Percentiles rank a stretch among this genome's conserved stretches.
Conservation (phyloP, 345 rosid species). For the Diplotaxis tenuifolia region DNA sequence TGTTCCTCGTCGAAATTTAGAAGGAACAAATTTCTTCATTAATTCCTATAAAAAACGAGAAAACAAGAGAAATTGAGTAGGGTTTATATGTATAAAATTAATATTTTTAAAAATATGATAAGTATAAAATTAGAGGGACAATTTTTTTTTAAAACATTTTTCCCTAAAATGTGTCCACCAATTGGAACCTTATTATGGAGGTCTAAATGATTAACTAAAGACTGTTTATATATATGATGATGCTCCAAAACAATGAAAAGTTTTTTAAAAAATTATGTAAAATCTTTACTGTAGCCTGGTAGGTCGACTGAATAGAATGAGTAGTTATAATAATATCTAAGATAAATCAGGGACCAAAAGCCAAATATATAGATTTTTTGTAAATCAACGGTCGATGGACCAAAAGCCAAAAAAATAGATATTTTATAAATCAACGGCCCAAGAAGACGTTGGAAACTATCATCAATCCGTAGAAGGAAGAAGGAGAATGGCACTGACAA, state of each 20-base stretch:
- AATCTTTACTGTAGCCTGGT: too few relatives aligned
- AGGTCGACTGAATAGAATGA: neutral
- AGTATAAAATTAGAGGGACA: too few relatives aligned
- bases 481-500: constrained; percentile 27
- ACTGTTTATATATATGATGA: neutral
- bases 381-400: constrained; percentile 31
- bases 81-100: too few relatives aligned
- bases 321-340: neutral
- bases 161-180: too few relatives aligned
- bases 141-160: too few relatives aligned
- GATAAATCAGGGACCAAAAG: neutral
- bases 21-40: too few relatives aligned
- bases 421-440: constrained; percentile 26
- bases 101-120: too few relatives aligned
- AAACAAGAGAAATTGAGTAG: too few relatives aligned
- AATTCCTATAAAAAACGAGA: too few relatives aligned
- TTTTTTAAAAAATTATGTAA: too few relatives aligned
- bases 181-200: neutral
- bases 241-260: neutral
- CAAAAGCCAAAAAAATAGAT: neutral
- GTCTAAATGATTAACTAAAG: neutral
- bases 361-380: constrained; percentile 2
- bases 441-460: neutral
- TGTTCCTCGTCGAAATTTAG: too few relatives aligned
- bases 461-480: neutral